Evolutionary conservation across 1,284 basidiomycete species (phyloP), one percentile per base, ranked within the genome.

Genomic region (Bondarzewia mesenterica): DNA sequence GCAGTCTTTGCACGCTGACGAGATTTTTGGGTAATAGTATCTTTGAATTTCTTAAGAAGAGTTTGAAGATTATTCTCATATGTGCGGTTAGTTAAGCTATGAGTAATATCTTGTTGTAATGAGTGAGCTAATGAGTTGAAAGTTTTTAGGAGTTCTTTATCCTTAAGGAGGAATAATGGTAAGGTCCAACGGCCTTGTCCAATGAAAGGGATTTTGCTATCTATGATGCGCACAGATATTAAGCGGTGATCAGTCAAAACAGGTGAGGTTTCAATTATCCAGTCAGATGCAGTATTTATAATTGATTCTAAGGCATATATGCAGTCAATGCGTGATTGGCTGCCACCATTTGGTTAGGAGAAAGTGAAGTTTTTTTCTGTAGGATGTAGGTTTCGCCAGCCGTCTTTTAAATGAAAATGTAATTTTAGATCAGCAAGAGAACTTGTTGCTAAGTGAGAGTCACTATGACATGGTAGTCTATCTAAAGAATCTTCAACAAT

Each of bases 401-500:
- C 29, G 14, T 46, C 44, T 1, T 37, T 7, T 1, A 46, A 14
- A 4, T 23, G 25, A 20, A n/a, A 20, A 6, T 2, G 4, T 18
- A 22, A 2, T 42, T 47, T 14, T 7, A 25, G 1, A 42, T 36
- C n/a, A 61, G 61, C 0, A 68, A 52, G 3, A 53, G 48, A 1
- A 44, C 27, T 0, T 66, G 51, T 2, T 49, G 52, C 2, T 54
- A 44, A 0, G 50, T 52, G 36, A 27, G 10, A 37, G 3, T 10
- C 52, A 22, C 3, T 25, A 37, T 4, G 27, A n/a, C 1, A 22
- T 12, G 29, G 71, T 66, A 1, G 14, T 5, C 5, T 35, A 52
- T 74, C 70, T 0, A 70, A 54, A 0, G 52, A 16, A 2, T 70
- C 63, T 52, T 74, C 69, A 0, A 69, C 65, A 4, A 71, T 54